Evolutionary conservation across 768 basidiomycete genomes (phyloP).

Genomic region (Russula compacta): DNA sequence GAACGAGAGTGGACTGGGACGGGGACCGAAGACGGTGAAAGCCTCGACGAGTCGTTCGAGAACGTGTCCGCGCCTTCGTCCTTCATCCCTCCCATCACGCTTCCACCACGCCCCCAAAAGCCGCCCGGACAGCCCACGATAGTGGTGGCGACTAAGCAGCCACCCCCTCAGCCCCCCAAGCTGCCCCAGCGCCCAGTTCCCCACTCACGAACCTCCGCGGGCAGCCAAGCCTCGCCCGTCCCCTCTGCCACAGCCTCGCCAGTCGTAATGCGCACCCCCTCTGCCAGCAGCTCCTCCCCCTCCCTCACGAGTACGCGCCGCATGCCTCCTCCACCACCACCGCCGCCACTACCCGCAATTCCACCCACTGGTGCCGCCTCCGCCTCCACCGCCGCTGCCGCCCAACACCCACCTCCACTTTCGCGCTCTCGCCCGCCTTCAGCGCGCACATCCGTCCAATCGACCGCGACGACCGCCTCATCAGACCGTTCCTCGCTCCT

Average conservation of each 20-base stretch:
- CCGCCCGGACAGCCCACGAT: conserved; percentile 19
- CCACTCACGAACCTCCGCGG: background rate
- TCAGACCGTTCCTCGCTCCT: conserved; percentile 16
- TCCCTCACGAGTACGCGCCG: conserved; percentile 10
- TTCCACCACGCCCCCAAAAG: conserved; percentile 22
- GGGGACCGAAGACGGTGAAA: conserved; percentile 40
- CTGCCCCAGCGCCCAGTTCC: conserved; percentile 14
- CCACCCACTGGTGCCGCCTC: background rate
- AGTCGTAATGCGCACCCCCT: background rate
- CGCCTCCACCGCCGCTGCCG: background rate
- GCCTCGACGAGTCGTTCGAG: conserved; percentile 60
- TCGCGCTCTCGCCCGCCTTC: conserved; percentile 21
- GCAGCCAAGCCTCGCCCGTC: conserved; percentile 24
- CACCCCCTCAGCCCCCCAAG: conserved; percentile 7
- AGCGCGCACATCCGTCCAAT: conserved; percentile 29
- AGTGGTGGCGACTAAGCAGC: background rate
- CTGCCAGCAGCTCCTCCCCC: background rate
- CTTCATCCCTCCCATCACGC: conserved; percentile 30
- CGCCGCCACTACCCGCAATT: background rate
- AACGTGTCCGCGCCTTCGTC: conserved; percentile 46
- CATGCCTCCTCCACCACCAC: background rate
- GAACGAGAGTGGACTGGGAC: conserved; percentile 31
- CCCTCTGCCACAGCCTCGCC: conserved; percentile 37
- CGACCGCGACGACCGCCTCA: conserved; percentile 23
- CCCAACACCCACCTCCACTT: background rate